phyloP scores from a whole-genome alignment of 1,284 basidiomycete species.

The Sporisorium iseilematis-ciliati region DNA sequence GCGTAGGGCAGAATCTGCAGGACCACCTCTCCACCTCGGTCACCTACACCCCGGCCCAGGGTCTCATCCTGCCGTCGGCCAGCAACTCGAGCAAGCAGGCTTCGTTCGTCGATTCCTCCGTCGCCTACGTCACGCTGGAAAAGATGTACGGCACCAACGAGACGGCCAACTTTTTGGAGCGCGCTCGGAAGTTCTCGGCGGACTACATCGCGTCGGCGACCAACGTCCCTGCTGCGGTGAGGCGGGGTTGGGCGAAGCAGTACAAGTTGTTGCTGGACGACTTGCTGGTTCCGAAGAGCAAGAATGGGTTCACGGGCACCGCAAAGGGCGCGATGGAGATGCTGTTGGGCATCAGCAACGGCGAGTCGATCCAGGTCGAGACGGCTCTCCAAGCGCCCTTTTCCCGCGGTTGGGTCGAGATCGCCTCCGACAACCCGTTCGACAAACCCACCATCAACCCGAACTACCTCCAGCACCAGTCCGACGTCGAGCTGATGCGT shows the following conservation, averaged over 20 bases:
- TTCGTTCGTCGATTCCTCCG: slow-evolving; percentile 57
- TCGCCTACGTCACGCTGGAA: slow-evolving; percentile 58
- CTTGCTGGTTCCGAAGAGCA: slow-evolving; percentile 24
- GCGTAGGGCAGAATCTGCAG: slow-evolving; percentile 74
- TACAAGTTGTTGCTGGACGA: slow-evolving; percentile 48
- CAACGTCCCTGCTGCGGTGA: slow-evolving; percentile 43
- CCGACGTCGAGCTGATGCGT: slow-evolving; percentile 57
- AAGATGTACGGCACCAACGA: slow-evolving; percentile 53
- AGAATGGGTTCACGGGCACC: slow-evolving; percentile 34
- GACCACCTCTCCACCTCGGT: slow-evolving; percentile 71
- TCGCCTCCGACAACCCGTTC: slow-evolving; percentile 51
- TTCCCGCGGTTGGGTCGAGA: slow-evolving; percentile 61
- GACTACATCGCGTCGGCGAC: slow-evolving; percentile 49
- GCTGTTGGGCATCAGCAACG: slow-evolving; percentile 55
- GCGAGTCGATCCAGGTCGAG: slow-evolving; percentile 45
- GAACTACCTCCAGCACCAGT: slow-evolving; percentile 53
- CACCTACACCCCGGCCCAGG: slow-evolving; percentile 42
- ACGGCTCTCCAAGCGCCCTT: slow-evolving; percentile 63
- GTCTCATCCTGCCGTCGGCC: slow-evolving; percentile 25
- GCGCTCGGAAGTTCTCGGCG: slow-evolving; percentile 30
- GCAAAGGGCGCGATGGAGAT: slow-evolving; percentile 59
- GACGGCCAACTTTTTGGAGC: slow-evolving; percentile 33
- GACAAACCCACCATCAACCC: slow-evolving; percentile 58
- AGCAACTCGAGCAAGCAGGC: slow-evolving; percentile 47
- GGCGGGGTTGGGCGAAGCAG: slow-evolving; percentile 50